Evolutionary conservation across 163 green algal species (phyloP), one percentile per base, ranked within the genome.

Genomic region (Chlamydomonas reinhardtii): DNA sequence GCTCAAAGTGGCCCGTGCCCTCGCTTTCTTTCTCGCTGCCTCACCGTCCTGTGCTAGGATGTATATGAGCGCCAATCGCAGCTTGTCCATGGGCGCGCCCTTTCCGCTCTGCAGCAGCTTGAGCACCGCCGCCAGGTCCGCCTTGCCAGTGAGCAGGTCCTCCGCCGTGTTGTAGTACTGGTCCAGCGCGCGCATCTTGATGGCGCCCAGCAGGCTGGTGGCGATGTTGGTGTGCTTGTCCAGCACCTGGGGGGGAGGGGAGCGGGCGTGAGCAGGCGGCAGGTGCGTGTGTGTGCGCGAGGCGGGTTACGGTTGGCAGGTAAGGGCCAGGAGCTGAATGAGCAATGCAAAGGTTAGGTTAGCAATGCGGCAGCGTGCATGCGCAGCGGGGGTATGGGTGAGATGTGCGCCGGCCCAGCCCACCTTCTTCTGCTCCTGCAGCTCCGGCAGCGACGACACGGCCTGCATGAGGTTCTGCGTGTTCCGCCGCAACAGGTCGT

Each of bases 201-300:
- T 99, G 48, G 93, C 88, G 4, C 72, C 82, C 65, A 99, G 94
- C 74, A 99, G 92, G 20, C 91, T 80, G 24, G 95, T 98, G 29
- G 96, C 95, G 64, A 99, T 94, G 94, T 98, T 99, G 85, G 97
- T 99, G 96, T 99, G 98, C 94, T 99, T 99, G 94, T 99, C 98
- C 43, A 99, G 96, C 34, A 96, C 91, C 76, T 96, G 92, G 31
- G 27, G 34, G 39, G 39, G 39, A 25, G 2, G 35, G 37, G 24
- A 27, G 59, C 5, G 16, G 39, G 29, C n/a, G 43, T 27, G 48
- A 64, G 43, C 16, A 5, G 70, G 15, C 32, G 5, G 39, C 25
- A 25, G 27, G 66, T n/a, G n/a, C n/a, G n/a, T n/a, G 14, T 35
- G 39, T 64, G 39, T 27, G 37, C n/a, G 72, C 4, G 70, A 29